Evolutionary conservation across 768 basidiomycete genomes (phyloP), one percentile per base, ranked within the genome.

Genomic region (Boletellus sp.): DNA sequence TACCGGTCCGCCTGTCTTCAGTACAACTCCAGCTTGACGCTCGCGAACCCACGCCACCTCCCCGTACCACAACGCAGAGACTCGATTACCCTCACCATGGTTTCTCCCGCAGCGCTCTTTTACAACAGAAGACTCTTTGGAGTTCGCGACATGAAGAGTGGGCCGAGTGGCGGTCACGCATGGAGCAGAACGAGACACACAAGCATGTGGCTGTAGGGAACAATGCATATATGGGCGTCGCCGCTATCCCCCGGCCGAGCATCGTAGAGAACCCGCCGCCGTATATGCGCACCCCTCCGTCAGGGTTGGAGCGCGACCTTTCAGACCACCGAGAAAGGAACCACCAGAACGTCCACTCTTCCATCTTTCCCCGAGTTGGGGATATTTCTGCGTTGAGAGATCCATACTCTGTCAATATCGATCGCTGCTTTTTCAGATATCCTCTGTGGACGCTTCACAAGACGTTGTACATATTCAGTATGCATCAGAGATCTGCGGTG

Each of bases 361-460:
- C 65, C 45, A 68, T 70, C 38, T 69, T 80, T 58, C 85, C 85
- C n/a, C 76, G 85, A 3, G 74, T 77, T 11, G 85, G 85, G 6
- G 85, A 87, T 54, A 65, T 87, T 22, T 62, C 72, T 1, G 73
- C 81, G 2, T 65, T 86, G 34, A 76, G 78, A 23, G 83, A 87
- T 57, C 77, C 80, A 3, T 79, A 78, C 58, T 74, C 74, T 42
- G 73, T 69, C 51, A 70, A 78, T 44, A 72, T 83, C 43, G 85
- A 87, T 62, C 78, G 78, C 11, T 79, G 70, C 54, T 84, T 86
- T 56, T 74, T 74, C 51, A 70, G 64, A 31, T 70, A 81, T 57
- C 78, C 81, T 4, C 61, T 80, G 41, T 85, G 84, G 79, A 86
- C 85, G 17, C 79, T 87, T 59, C 67, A 73, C 38, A 87, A 87